Percentiles rank a stretch among this genome's conserved stretches.
phyloP scores from a whole-genome alignment of 2,329 filamentous ascomycete species.

The Amesomyces nigricolor region DNA sequence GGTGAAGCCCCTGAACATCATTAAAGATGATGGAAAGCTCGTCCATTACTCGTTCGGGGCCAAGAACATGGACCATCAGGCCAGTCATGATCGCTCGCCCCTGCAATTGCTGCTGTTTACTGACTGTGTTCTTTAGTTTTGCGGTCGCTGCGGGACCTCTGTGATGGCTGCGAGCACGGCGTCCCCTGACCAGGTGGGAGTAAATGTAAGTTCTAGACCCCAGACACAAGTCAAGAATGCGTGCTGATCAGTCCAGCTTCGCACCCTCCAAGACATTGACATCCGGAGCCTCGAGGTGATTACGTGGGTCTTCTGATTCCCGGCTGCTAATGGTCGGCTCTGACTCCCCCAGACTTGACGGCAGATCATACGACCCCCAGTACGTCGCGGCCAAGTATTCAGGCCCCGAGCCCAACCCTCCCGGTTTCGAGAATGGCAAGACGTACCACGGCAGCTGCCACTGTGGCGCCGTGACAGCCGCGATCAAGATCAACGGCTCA shows the following conservation, averaged over 20 bases:
- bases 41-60: constrained; percentile 41
- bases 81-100: constrained; percentile 17
- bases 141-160: constrained; percentile 44
- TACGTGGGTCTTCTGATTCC: constrained; percentile 29
- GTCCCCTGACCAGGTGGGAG: constrained; percentile 21
- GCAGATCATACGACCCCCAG: constrained; percentile 28
- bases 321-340: not conserved
- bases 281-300: constrained; percentile 36
- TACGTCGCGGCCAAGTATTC: constrained; percentile 36
- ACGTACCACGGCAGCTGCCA: constrained; percentile 48
- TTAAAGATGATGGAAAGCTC: constrained; percentile 43
- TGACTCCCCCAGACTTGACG: constrained; percentile 34
- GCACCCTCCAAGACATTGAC: constrained; percentile 41
- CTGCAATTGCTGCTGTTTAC: not conserved
- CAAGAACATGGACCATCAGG: constrained; percentile 38
- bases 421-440: constrained; percentile 34
- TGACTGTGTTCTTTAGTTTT: constrained; percentile 39
- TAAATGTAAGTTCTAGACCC: constrained; percentile 38
- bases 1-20: constrained; percentile 34
- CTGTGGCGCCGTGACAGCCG: constrained; percentile 44
- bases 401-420: constrained; percentile 36
- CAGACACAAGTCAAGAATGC: not conserved
- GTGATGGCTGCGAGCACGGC: constrained; percentile 31
- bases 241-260: constrained; percentile 30
- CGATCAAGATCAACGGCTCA: constrained; percentile 37